phyloP scores from a whole-genome alignment of 2,329 filamentous ascomycete genomes.

The Metarhizium brunneum region DNA sequence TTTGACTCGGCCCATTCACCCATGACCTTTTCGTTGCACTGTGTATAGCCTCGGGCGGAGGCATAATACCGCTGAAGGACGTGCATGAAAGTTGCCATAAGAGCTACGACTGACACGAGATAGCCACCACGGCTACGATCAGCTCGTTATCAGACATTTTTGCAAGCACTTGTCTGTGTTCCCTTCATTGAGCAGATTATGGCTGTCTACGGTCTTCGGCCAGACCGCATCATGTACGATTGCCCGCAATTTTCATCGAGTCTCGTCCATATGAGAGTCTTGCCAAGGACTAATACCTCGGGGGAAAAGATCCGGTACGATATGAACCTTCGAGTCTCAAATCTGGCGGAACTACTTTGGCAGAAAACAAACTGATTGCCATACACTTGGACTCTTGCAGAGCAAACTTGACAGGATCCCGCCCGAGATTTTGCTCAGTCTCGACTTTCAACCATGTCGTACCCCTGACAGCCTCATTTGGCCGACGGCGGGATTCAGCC shows the following conservation, averaged over 20 bases:
- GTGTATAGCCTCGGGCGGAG: slow-evolving; percentile 39
- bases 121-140: slow-evolving; percentile 32
- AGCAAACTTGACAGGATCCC: not conserved
- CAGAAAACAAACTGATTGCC: no score
- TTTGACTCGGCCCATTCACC: slow-evolving; percentile 34
- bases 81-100: slow-evolving; percentile 21
- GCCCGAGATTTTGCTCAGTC: not conserved
- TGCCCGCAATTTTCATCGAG: no score
- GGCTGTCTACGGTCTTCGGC: not conserved
- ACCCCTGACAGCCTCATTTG: not conserved
- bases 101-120: slow-evolving; percentile 38
- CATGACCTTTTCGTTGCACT: slow-evolving; percentile 38
- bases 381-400: no score
- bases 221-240: no score
- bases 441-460: not conserved
- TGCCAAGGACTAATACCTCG: no score
- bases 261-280: no score
- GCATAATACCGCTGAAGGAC: slow-evolving; percentile 8
- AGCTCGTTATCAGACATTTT: slow-evolving; percentile 18
- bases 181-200: not conserved
- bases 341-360: no score
- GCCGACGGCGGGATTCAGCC: no score
- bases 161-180: not conserved
- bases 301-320: no score
- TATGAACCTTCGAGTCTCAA: no score